These are phyloP conservation scores for Colletotrichum cereale DNA, from an alignment of 2,329 filamentous ascomycete genomes.

Conservation along the genomic window DNA sequence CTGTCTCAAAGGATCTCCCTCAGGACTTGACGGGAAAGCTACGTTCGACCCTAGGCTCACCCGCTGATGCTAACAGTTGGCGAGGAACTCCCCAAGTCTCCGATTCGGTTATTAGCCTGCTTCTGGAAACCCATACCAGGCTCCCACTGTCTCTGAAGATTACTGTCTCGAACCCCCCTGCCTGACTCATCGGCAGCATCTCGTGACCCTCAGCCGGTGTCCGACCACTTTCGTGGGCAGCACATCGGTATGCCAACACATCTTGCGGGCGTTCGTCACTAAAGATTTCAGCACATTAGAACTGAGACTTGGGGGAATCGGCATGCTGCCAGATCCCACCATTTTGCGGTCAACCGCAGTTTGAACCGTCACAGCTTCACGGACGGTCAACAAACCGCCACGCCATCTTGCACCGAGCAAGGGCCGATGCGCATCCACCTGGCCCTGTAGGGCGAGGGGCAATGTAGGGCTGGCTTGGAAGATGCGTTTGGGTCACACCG, in stretches of 20 bases:
- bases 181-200: background rate
- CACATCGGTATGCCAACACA: background rate
- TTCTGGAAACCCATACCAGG: background rate
- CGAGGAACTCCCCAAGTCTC: slow-evolving; percentile 21
- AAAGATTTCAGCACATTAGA: slow-evolving; percentile 29
- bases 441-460: slow-evolving; percentile 32
- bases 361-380: slow-evolving; percentile 1
- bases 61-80: slow-evolving; percentile 12
- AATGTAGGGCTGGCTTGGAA: slow-evolving; percentile 31
- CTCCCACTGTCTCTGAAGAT: background rate
- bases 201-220: background rate
- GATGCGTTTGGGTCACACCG: slow-evolving; percentile 24
- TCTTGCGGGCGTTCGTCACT: slow-evolving; percentile 19
- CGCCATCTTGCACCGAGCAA: slow-evolving; percentile 4
- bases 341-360: background rate
- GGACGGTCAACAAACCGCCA: background rate
- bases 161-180: background rate
- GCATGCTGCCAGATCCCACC: background rate
- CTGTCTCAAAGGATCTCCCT: background rate
- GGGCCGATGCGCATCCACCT: background rate
- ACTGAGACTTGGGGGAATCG: slow-evolving; percentile 11
- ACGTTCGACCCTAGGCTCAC: background rate
- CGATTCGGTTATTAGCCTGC: background rate
- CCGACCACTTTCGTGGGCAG: background rate
- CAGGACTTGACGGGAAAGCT: background rate